Base-by-base conservation (phyloP, 2,329 filamentous ascomycete genomes). In the Botrytis deweyae region DNA sequence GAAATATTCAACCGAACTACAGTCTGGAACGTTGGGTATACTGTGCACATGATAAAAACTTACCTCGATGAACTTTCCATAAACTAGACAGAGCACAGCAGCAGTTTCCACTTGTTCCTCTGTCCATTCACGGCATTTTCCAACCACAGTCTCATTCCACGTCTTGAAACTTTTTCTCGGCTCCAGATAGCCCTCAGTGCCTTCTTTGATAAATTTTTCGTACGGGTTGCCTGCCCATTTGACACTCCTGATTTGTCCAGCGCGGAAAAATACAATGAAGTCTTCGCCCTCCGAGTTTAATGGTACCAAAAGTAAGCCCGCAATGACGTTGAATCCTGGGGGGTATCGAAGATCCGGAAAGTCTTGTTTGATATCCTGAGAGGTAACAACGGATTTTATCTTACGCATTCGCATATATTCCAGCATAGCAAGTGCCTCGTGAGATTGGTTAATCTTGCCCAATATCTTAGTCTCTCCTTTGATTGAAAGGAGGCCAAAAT, bases 261-360 rank as follows among this genome's bases (percentile, higher is more conserved):
- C 91, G n/a, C 94, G 89, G 83, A 97, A 97, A 80, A 97, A 97
- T 0, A 94, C 92, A 62, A 97, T 97, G 78, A 97, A 97, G 78
- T 97, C 94, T 44, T 85, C 86, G 0, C 94, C 94, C 2, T 89
- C 89, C 0, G 88, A 86, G 25, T 92, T 95, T 2, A 97, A 84
- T 0, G 94, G 94, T 0, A 97, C 93, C 72, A 97, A 90, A 0
- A 97, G 84, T 66, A 97, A 82, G 0, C 94, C 94, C 0, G 93
- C 92, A 73, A 97, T 89, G 33, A 90, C 84, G 74, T 90, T 87
- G 79, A 97, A 96, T 0, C 94, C 94, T 0, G 93, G 94, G 0
- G 88, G 85, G 78, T 97, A 97, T 36, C 87, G 86, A 5, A 97
- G 84, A 78, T 97, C 94, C 0, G 92, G 93, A 73, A 97, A 97